These are phyloP conservation scores for Microdochium paspali DNA, from an alignment of 2,329 filamentous ascomycete genomes.

Conservation along the genomic window DNA sequence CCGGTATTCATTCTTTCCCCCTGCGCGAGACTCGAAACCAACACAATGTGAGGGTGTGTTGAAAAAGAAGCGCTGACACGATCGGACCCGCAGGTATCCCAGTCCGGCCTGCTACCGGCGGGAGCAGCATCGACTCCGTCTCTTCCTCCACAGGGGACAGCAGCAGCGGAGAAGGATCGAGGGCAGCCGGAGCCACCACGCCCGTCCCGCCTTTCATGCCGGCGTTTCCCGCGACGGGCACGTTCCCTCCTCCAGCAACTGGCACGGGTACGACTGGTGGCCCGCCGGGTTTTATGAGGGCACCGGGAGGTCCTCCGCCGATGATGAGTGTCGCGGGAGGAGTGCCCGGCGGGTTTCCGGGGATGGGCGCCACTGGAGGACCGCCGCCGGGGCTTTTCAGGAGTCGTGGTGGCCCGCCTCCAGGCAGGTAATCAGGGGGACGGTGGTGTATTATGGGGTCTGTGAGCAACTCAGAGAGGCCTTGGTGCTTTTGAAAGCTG, in stretches of 20 bases:
- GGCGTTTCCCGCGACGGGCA: not conserved
- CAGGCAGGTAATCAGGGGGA: not conserved
- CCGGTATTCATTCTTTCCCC: no score
- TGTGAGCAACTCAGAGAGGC: no score
- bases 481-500: no score
- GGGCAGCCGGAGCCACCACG: no score
- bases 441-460: not conserved
- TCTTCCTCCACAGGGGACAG: not conserved
- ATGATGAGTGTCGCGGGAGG: not conserved
- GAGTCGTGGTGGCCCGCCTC: not conserved
- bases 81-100: not conserved
- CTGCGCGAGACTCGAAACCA: no score
- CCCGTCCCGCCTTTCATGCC: not conserved
- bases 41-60: no score
- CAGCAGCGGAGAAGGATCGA: not conserved
- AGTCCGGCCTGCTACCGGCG: not conserved
- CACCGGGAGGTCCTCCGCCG: not conserved
- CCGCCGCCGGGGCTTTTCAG: not conserved
- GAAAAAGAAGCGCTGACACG: not conserved
- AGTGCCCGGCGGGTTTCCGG: not conserved
- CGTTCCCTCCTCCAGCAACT: not conserved
- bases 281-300: not conserved
- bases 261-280: not conserved
- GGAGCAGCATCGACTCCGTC: not conserved
- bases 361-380: not conserved